phyloP scores from a whole-genome alignment of 2,329 filamentous ascomycete genomes.

The Pestalotiopsis sp. region DNA sequence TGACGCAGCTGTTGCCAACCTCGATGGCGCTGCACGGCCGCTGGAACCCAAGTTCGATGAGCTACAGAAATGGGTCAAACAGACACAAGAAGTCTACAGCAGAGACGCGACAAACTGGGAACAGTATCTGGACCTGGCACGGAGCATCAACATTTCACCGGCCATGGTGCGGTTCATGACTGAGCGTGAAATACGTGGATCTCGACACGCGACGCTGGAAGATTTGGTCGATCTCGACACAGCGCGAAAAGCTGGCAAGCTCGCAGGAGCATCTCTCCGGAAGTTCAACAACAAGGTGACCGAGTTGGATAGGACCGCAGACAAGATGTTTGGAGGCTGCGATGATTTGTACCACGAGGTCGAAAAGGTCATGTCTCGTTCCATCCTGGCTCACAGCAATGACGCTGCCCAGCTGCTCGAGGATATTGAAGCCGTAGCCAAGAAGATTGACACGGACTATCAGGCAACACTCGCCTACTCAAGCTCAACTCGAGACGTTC shows the following conservation, averaged over 20 bases:
- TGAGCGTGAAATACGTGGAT: slow-evolving; percentile 44
- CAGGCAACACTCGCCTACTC: slow-evolving; percentile 73
- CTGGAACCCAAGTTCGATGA: slow-evolving; percentile 75
- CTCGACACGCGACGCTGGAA: slow-evolving; percentile 63
- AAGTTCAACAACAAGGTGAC: slow-evolving; percentile 63
- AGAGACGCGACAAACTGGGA: slow-evolving; percentile 69
- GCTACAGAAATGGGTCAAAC: slow-evolving; percentile 70
- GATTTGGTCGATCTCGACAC: slow-evolving; percentile 78
- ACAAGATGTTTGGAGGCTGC: slow-evolving; percentile 63
- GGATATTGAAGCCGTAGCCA: slow-evolving; percentile 84
- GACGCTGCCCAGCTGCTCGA: slow-evolving; percentile 73
- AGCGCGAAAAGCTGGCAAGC: slow-evolving; percentile 71
- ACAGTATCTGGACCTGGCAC: slow-evolving; percentile 66
- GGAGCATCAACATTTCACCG: slow-evolving; percentile 64
- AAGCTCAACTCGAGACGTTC: slow-evolving; percentile 62
- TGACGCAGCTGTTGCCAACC: slow-evolving; percentile 83
- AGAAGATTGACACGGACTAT: slow-evolving; percentile 86
- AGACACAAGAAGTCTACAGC: slow-evolving; percentile 69
- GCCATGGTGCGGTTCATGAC: slow-evolving; percentile 71
- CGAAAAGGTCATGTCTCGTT: slow-evolving; percentile 59
- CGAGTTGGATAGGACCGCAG: slow-evolving; percentile 63
- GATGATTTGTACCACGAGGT: slow-evolving; percentile 66
- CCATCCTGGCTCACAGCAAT: slow-evolving; percentile 57
- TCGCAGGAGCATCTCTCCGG: slow-evolving; percentile 60
- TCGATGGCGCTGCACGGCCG: slow-evolving; percentile 73